These are phyloP conservation scores for Fonsecaea erecta DNA, from an alignment of 2,329 filamentous ascomycete genomes.

Conservation along the genomic window DNA sequence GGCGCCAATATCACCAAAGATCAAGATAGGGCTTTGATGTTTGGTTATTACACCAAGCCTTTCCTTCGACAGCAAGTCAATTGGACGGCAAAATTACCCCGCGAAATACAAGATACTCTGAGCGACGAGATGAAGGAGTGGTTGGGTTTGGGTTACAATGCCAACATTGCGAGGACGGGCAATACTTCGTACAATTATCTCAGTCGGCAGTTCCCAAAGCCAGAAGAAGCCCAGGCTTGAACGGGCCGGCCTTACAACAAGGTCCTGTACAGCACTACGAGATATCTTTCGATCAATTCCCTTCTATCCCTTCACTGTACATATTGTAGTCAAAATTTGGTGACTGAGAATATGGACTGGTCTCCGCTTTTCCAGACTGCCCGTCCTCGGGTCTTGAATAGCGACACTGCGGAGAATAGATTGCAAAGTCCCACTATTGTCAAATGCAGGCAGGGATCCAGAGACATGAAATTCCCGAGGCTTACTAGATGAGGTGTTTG, in stretches of 20 bases:
- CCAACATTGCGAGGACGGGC: slow-evolving; percentile 19
- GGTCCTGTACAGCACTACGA: not conserved
- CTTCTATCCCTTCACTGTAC: too few relatives aligned
- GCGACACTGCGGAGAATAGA: not conserved
- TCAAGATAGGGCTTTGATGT: slow-evolving; percentile 42
- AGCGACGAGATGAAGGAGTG: slow-evolving; percentile 39
- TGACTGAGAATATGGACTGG: too few relatives aligned
- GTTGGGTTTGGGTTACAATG: slow-evolving; percentile 35
- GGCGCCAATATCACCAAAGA: slow-evolving; percentile 42
- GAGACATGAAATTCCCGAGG: not conserved
- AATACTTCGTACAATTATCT: slow-evolving; percentile 17
- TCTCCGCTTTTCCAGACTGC: not conserved
- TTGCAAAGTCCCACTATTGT: not conserved
- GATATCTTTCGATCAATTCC: not conserved
- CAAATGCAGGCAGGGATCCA: not conserved
- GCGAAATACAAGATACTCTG: slow-evolving; percentile 39
- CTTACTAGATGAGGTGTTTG: not conserved
- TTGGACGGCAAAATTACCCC: slow-evolving; percentile 41
- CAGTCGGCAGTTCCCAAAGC: slow-evolving; percentile 9
- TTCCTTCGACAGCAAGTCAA: slow-evolving; percentile 43
- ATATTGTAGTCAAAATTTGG: too few relatives aligned
- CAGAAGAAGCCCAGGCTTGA: not conserved
- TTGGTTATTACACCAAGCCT: slow-evolving; percentile 42
- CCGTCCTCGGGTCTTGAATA: not conserved
- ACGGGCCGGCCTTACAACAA: not conserved